Evolutionary conservation across 164 flowering plant species (phyloP).

Genomic region (Annona cherimola): DNA sequence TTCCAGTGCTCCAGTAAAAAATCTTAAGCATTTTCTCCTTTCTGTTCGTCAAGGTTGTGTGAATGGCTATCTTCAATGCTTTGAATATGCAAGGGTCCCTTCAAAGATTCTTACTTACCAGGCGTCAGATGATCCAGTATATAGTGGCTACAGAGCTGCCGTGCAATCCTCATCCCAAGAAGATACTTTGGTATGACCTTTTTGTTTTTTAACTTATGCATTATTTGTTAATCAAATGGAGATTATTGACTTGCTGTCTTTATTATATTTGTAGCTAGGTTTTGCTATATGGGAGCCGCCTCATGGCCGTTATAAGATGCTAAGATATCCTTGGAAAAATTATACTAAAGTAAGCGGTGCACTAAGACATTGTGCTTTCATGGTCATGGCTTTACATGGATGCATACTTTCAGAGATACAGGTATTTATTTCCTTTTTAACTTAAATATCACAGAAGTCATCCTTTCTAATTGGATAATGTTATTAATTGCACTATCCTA

Average conservation of each 20-base stretch:
- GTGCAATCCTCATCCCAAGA: conserved; percentile 75
- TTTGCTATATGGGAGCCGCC: conserved; percentile 96
- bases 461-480: neutral
- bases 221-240: neutral
- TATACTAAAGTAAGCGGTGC: conserved; percentile 79
- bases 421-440: conserved; percentile 28
- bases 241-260: neutral
- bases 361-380: conserved; percentile 84
- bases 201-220: neutral
- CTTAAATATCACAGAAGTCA: neutral
- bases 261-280: conserved; percentile 37
- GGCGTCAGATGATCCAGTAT: conserved; percentile 73
- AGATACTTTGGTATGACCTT: conserved; percentile 46
- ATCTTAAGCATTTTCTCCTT: neutral
- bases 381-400: conserved; percentile 96
- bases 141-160: conserved; percentile 73
- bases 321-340: conserved; percentile 74
- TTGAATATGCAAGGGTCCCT: conserved; percentile 73
- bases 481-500: too few relatives aligned
- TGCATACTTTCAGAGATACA: conserved; percentile 93
- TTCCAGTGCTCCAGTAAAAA: neutral
- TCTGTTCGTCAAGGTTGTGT: conserved; percentile 55
- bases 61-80: conserved; percentile 58
- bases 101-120: conserved; percentile 77
- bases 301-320: conserved; percentile 69